Evolutionary conservation across 78 protist genomes (phyloP).

Genomic region (Mastigamoeba balamuthi): DNA sequence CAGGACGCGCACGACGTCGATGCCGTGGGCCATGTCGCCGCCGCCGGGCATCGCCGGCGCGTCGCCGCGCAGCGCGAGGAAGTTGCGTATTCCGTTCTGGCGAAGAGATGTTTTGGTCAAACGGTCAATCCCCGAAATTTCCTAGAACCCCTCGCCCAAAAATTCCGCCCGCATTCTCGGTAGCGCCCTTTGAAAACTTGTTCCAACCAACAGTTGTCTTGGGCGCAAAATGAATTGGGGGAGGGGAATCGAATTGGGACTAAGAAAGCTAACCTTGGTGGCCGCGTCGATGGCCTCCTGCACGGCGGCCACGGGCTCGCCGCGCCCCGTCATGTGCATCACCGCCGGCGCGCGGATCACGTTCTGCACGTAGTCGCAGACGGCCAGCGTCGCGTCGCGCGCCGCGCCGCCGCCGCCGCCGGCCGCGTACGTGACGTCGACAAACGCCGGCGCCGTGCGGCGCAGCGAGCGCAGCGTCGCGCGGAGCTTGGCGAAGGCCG

Average conservation of each 20-base stretch:
- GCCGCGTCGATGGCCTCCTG: slow-evolving; percentile 39
- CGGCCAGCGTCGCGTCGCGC: slow-evolving; percentile 41
- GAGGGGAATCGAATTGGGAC: no score
- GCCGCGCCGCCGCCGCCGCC: slow-evolving; percentile 70
- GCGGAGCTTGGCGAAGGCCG: slow-evolving; percentile 40
- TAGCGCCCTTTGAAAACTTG: no score
- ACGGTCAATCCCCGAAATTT: slow-evolving; percentile 69
- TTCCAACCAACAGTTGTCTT: no score
- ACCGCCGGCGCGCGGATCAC: slow-evolving; percentile 45
- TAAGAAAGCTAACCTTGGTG: slow-evolving; percentile 63
- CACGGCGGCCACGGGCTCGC: slow-evolving; percentile 44
- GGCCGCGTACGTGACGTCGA: slow-evolving; percentile 91
- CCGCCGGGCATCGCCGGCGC: slow-evolving; percentile 63
- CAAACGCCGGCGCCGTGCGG: slow-evolving; percentile 54
- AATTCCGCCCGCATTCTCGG: no score
- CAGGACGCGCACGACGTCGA: slow-evolving; percentile 76
- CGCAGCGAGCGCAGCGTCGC: slow-evolving; percentile 36
- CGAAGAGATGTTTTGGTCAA: not conserved
- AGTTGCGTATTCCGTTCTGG: not conserved
- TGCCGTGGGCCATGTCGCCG: slow-evolving; percentile 70
- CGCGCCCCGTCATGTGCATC: slow-evolving; percentile 88
- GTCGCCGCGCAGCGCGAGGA: slow-evolving; percentile 74
- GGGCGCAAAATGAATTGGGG: no score
- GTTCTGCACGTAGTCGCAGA: slow-evolving; percentile 42
- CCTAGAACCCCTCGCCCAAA: no score